These are phyloP conservation scores for Cyphellophora europaea DNA, from an alignment of 2,329 filamentous ascomycete genomes.

Conservation along the genomic window DNA sequence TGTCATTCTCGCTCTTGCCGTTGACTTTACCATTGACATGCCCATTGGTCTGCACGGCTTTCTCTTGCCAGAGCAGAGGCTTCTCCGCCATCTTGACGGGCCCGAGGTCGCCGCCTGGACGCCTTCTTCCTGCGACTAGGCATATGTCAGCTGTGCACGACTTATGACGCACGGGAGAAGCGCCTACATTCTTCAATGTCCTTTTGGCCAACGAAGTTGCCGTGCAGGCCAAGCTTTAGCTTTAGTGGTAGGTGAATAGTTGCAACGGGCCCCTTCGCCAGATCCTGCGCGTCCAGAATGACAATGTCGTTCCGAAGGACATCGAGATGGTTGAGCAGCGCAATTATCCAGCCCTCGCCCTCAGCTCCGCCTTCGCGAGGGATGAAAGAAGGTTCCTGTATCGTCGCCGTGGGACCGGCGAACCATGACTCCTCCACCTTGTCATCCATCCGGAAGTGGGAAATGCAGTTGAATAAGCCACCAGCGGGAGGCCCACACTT, in stretches of 20 bases:
- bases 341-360: slow-evolving; percentile 25
- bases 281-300: slow-evolving; percentile 24
- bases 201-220: slow-evolving; percentile 21
- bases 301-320: slow-evolving; percentile 25
- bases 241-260: slow-evolving; percentile 25
- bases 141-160: no score
- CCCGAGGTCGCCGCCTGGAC: slow-evolving; percentile 8
- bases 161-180: no score
- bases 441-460: slow-evolving; percentile 17
- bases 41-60: neutral
- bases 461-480: slow-evolving; percentile 16
- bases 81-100: slow-evolving; percentile 9
- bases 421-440: slow-evolving; percentile 19
- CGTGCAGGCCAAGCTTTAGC: slow-evolving; percentile 25
- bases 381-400: slow-evolving; percentile 24
- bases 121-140: slow-evolving; percentile 7
- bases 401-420: slow-evolving; percentile 20
- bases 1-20: neutral
- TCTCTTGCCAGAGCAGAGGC: slow-evolving; percentile 12
- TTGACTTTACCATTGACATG: neutral
- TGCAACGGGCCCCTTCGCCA: slow-evolving; percentile 22
- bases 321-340: slow-evolving; percentile 30
- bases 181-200: slow-evolving; percentile 13
- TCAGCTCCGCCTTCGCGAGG: slow-evolving; percentile 20
- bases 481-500: slow-evolving; percentile 20